phyloP scores from a whole-genome alignment of 352 stramenopile species.

The Phytopythium kandeliae region DNA sequence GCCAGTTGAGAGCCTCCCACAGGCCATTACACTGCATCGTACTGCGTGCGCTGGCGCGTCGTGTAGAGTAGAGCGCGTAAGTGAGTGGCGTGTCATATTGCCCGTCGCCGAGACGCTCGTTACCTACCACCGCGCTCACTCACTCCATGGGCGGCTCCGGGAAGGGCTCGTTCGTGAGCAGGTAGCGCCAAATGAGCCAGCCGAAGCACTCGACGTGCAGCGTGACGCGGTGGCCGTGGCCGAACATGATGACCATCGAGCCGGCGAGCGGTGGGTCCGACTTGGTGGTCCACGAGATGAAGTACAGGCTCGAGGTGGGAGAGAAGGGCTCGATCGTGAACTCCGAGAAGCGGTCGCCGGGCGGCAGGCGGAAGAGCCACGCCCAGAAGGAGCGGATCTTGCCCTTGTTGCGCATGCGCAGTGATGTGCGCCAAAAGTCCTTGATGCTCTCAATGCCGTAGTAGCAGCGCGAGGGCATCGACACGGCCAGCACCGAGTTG shows the following conservation, averaged over 20 bases:
- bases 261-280: slow-evolving; percentile 60
- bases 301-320: slow-evolving; percentile 66
- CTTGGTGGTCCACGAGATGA: slow-evolving; percentile 83
- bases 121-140: slow-evolving; percentile 2
- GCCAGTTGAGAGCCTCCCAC: too few relatives aligned
- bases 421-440: slow-evolving; percentile 79
- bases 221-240: slow-evolving; percentile 73
- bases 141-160: slow-evolving; percentile 52
- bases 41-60: too few relatives aligned
- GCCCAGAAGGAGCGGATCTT: slow-evolving; percentile 86
- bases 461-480: slow-evolving; percentile 82
- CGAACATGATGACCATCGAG: slow-evolving; percentile 85
- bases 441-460: slow-evolving; percentile 86
- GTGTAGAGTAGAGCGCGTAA: too few relatives aligned
- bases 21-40: too few relatives aligned
- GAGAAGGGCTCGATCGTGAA: slow-evolving; percentile 79
- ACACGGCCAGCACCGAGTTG: slow-evolving; percentile 80
- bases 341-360: slow-evolving; percentile 67
- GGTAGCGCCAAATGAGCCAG: slow-evolving; percentile 82
- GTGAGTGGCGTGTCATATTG: neutral
- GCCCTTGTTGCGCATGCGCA: slow-evolving; percentile 85
- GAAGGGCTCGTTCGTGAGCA: slow-evolving; percentile 80
- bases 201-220: slow-evolving; percentile 83
- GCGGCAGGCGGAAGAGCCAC: slow-evolving; percentile 72
- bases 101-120: neutral